Evolutionary conservation across 108 stramenopile genomes (phyloP), one percentile per base, ranked within the genome.

Genomic region (Cyclostephanos tholiformis): DNA sequence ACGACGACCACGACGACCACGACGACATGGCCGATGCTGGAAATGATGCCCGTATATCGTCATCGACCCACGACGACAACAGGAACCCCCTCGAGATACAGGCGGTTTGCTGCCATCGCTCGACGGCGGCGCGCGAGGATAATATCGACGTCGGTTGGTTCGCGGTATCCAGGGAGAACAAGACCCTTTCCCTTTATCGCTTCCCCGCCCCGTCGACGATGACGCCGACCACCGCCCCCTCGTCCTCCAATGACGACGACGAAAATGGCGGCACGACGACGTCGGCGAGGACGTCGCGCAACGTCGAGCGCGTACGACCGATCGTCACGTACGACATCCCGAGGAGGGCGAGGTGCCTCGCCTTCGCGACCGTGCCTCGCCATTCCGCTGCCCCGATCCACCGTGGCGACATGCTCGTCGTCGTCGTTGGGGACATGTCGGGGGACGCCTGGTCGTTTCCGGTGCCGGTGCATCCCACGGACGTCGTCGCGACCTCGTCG

Each of bases 361-460:
- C 67, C 9, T 92, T 88, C 67, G 71, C 80, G 6, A 60, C 12
- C 8, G 56, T 86, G 35, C n/a, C n/a, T n/a, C n/a, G n/a, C n/a
- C 57, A 82, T 5, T 56, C 65, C 39, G 27, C 22, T 2, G 30
- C n/a, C 19, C n/a, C n/a, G n/a, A 20, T 19, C 16, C 20, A 27
- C 9, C 17, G 26, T 39, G 39, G 38, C 8, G 67, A 41, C 27
- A 50, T 55, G 25, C 56, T 67, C n/a, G 66, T 91, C 13, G 65
- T 91, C 9, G 58, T 95, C 36, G 81, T 75, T 2, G 91, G 87
- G 30, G 94, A 95, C 79, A 65, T 92, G 53, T 88, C 86, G 10
- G 94, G 94, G 9, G 91, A 95, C 78, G 85, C 90, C 3, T 74
- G 66, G 50, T 90, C 94, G 46, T 95, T 77, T 75, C 76, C 87